phyloP scores from a whole-genome alignment of 441 rosid genomes.

The Arabidopsis lyrata region DNA sequence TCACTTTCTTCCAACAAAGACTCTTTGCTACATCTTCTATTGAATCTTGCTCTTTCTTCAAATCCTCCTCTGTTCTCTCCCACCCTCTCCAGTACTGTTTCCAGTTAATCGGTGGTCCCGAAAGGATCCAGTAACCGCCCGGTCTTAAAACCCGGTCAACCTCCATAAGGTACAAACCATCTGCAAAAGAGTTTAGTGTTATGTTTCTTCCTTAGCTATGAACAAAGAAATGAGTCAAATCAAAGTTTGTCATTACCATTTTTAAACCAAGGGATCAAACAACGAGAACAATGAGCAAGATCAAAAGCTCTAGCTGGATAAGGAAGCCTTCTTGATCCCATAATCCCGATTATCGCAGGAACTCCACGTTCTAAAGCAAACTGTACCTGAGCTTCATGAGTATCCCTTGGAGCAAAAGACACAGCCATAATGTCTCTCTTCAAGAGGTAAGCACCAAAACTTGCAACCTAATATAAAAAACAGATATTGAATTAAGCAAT shows the following conservation, averaged over 20 bases:
- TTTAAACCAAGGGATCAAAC: constrained; percentile 85
- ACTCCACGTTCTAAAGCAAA: constrained; percentile 97
- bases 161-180: constrained; percentile 82
- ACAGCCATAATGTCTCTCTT: constrained; percentile 76
- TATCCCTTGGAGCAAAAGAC: constrained; percentile 97
- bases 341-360: constrained; percentile 89
- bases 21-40: constrained; percentile 75
- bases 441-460: constrained; percentile 94
- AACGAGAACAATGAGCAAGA: constrained; percentile 97
- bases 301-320: constrained; percentile 95
- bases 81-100: constrained; percentile 90
- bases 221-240: neutral
- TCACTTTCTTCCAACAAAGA: constrained; percentile 92
- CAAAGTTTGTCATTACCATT: constrained; percentile 52
- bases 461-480: constrained; percentile 68
- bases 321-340: constrained; percentile 88
- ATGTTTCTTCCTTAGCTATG: constrained; percentile 17
- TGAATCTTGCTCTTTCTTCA: constrained; percentile 83
- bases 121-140: constrained; percentile 93
- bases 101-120: constrained; percentile 95
- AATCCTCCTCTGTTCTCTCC: constrained; percentile 82
- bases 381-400: constrained; percentile 97
- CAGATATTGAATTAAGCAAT: neutral
- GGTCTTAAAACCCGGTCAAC: constrained; percentile 91
- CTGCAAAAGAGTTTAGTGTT: constrained; percentile 45